phyloP scores from a whole-genome alignment of 805 yeast species.

The Cyberlindnera sargentensis region DNA sequence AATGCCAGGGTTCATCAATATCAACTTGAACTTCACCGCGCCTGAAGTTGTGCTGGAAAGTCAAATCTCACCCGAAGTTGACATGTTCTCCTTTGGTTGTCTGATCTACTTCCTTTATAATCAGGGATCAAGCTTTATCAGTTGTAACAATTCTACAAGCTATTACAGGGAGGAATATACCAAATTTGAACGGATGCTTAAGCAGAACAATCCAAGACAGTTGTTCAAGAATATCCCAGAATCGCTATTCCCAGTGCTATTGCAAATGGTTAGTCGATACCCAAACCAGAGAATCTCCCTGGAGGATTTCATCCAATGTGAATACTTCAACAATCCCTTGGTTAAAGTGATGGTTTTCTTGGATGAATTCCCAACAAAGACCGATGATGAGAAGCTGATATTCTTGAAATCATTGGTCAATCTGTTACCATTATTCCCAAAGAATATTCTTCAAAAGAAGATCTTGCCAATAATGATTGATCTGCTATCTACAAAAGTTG shows the following conservation, averaged over 20 bases:
- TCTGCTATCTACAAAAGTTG: slow-evolving; percentile 36
- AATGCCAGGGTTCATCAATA: slow-evolving; percentile 63
- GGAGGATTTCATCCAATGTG: slow-evolving; percentile 62
- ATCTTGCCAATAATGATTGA: slow-evolving; percentile 64
- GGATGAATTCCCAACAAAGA: slow-evolving; percentile 76
- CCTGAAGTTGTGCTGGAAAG: slow-evolving; percentile 76
- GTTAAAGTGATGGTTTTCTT: slow-evolving; percentile 73
- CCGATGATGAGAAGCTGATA: slow-evolving; percentile 55
- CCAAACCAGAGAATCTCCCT: slow-evolving; percentile 53
- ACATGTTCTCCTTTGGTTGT: slow-evolving; percentile 79
- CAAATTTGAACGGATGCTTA: slow-evolving; percentile 40
- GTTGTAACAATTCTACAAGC: slow-evolving; percentile 46
- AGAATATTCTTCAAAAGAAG: slow-evolving; percentile 37
- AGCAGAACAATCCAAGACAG: slow-evolving; percentile 30
- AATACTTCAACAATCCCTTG: slow-evolving; percentile 75
- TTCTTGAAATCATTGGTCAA: slow-evolving; percentile 60
- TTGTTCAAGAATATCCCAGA: slow-evolving; percentile 55
- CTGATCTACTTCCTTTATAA: slow-evolving; percentile 66
- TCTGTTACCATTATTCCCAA: slow-evolving; percentile 53
- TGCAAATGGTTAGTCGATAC: slow-evolving; percentile 48
- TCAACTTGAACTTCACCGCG: slow-evolving; percentile 69
- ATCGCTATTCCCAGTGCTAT: slow-evolving; percentile 39
- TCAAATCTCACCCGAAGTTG: slow-evolving; percentile 59
- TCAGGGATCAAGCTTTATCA: slow-evolving; percentile 37
- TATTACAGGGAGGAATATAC: slow-evolving; percentile 54